Base-by-base conservation (phyloP, 2,329 filamentous ascomycete genomes). In the Fusarium camptoceras region DNA sequence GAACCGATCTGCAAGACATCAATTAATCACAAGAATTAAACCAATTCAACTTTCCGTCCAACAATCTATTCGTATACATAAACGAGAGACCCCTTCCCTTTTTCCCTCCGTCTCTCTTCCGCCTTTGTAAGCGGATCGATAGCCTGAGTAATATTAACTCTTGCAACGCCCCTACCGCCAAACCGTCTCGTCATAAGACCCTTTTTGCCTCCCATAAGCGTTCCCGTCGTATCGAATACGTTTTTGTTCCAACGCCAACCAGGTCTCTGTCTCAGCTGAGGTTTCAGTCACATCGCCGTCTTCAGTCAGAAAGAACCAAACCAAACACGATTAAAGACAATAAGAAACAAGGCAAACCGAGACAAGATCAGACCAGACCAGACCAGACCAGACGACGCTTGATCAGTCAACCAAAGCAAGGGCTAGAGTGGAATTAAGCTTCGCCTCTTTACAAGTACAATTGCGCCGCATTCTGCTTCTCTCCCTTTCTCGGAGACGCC, bases 221-320 rank as follows among this genome's bases (percentile, higher is more conserved):
- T 30, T 43, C 43, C 59, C 31, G 25, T 59, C 44, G n/a, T 55
- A 43, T 55, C 63, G 54, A 57, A 60, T 55, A 55, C 41, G 39
- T 25, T 59, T 22, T 57, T 47, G 28, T 42, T 60, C 30, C 55
- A 53, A 41, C 34, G 11, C 54, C 51, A 58, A 53, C 8, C 54
- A 41, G 49, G 37, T 37, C 37, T 50, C 42, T 66, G 63, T 72
- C 70, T 71, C 59, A 73, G 63, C 64, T 54, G 27, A 56, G 41
- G 64, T 71, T 56, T 73, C 66, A 73, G 59, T 72, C 46, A 55
- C 20, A 31, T 72, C 59, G 59, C 56, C 66, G 66, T 56, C 59
- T 59, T 64, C 66, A 71, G 63, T 54, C 53, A 57, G 27, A 53
- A 31, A 55, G 24, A 24, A 56, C 25, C 24, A 56, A 24, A 22